Conservation (phyloP, 2,329 filamentous ascomycete genomes). For the Ophiosphaerella herpotricha region DNA sequence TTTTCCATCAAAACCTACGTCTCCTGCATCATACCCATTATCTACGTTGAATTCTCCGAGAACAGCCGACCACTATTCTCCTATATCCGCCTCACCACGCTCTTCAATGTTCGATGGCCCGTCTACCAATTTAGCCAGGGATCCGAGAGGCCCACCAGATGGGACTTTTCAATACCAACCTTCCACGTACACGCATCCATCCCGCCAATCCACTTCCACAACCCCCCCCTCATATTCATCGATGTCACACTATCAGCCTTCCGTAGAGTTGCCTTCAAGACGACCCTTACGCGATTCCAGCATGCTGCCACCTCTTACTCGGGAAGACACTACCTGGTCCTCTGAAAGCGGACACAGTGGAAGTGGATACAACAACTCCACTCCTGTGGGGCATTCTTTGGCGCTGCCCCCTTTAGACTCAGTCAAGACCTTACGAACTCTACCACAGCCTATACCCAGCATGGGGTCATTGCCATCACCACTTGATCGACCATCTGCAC, state of each 20-base stretch:
- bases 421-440: conserved; percentile 39
- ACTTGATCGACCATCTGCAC: conserved; percentile 33
- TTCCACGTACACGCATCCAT: conserved; percentile 19
- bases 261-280: conserved; percentile 37
- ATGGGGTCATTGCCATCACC: conserved; percentile 33
- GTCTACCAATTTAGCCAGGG: conserved; percentile 21
- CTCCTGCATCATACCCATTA: conserved; percentile 36
- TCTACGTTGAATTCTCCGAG: conserved; percentile 43
- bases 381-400: conserved; percentile 11
- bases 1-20: conserved; percentile 39
- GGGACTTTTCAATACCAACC: conserved; percentile 20
- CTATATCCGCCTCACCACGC: conserved; percentile 41
- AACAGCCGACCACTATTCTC: conserved; percentile 40
- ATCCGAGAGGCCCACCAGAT: conserved; percentile 26
- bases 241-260: conserved; percentile 24
- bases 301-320: conserved; percentile 41
- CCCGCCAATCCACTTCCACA: conserved; percentile 21
- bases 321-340: conserved; percentile 48
- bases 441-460: conserved; percentile 46
- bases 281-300: conserved; percentile 34
- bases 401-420: conserved; percentile 33
- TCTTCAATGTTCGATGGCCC: conserved; percentile 32
- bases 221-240: conserved; percentile 24
- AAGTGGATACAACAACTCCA: conserved; percentile 25
- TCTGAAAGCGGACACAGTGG: conserved; percentile 42